Evolutionary conservation across 2,329 filamentous ascomycete species (phyloP), one percentile per base, ranked within the genome.

Genomic region (Phialophora chinensis): DNA sequence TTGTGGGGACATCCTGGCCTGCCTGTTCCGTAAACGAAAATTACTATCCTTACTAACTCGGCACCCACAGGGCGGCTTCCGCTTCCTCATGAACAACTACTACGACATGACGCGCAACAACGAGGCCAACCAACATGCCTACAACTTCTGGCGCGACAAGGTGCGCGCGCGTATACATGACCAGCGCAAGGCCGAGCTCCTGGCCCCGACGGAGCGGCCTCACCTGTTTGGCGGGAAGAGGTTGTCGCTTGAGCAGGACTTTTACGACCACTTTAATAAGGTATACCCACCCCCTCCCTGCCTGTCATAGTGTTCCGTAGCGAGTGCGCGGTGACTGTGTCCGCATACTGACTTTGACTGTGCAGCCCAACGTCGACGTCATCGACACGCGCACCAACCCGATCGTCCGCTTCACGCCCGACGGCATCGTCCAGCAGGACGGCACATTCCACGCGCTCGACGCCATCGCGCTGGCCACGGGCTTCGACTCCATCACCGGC

Each of bases 201-300:
- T 88, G 4, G 86, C 85, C 0, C 87, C 86, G 0, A 25, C 4
- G 29, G 74, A 84, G 49, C 82, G 80, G 74, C 85, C 82, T 0
- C 83, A 87, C 70, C 82, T 78, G 23, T 87, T 87, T 69, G 86
- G 83, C 11, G 76, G 80, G 44, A 88, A 86, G 75, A 79, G 85
- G 0, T 75, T 76, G 3, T 79, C 74, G 0, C 76, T 85, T 0
- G 84, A 86, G 71, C 75, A 82, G 54, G 75, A 80, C 63, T 86
- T 83, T 69, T 86, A 81, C 69, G 84, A 86, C 65, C 76, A 79
- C 4, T 79, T 83, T 64, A 80, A 85, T 42, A 67, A 62, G 61
- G 64, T 66, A 58, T 23, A 1, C 3, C n/a, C 3, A n/a, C 47
- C 3, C 27, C 2, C 27, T 27, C 27, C 23, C 23, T 25, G 23